phyloP scores from a whole-genome alignment of 768 basidiomycete species.

The Cyathus striatus region DNA sequence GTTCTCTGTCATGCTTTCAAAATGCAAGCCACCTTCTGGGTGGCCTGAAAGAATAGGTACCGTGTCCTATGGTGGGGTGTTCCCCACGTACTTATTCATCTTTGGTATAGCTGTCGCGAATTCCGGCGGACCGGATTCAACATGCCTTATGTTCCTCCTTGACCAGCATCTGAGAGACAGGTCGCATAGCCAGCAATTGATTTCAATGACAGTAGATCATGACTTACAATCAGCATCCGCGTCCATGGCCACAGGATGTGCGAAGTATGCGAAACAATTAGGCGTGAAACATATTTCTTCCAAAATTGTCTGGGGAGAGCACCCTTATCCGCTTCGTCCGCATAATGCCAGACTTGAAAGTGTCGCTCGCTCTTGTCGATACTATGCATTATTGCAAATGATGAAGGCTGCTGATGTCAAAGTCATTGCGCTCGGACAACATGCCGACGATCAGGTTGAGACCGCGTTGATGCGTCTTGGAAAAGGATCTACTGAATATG shows the following conservation, averaged over 20 bases:
- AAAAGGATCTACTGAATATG: conserved; percentile 48
- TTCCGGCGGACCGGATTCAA: conserved; percentile 83
- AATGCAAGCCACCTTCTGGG: not conserved
- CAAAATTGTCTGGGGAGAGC: conserved; percentile 53
- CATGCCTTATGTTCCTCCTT: conserved; percentile 70
- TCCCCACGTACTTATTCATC: no score
- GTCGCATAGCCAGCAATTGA: conserved; percentile 17
- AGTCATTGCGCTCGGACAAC: conserved; percentile 66
- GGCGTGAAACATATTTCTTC: conserved; percentile 42
- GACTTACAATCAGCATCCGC: conserved; percentile 54
- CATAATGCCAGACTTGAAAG: conserved; percentile 41
- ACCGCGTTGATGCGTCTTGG: conserved; percentile 69
- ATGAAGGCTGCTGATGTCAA: conserved; percentile 34
- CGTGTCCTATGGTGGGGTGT: no score
- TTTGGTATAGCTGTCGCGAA: conserved; percentile 60
- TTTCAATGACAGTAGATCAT: conserved; percentile 70
- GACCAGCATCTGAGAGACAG: conserved; percentile 32
- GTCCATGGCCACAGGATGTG: conserved; percentile 49
- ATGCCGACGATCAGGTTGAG: conserved; percentile 82
- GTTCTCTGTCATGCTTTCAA: no score
- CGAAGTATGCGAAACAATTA: conserved; percentile 31
- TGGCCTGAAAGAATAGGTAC: not conserved
- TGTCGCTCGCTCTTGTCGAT: conserved; percentile 55
- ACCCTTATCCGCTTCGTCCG: conserved; percentile 47
- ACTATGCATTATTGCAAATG: conserved; percentile 21